Percentiles rank a stretch among this genome's conserved stretches.
These are phyloP conservation scores for Ramaria sp. DNA, from an alignment of 768 basidiomycete species.

Conservation along the genomic window DNA sequence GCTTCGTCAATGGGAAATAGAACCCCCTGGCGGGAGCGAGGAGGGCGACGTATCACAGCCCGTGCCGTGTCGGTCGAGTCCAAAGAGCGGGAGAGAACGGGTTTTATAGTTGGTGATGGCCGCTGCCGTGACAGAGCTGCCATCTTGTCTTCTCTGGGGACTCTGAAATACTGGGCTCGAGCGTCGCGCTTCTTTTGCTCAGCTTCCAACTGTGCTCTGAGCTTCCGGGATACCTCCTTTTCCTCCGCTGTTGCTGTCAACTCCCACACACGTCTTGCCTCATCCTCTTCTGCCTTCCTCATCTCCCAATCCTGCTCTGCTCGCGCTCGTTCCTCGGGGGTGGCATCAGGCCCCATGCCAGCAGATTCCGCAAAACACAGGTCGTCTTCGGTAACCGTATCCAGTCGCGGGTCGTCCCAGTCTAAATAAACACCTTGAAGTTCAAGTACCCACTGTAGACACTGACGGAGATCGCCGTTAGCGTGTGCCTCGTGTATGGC, in stretches of 20 bases:
- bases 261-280: neutral
- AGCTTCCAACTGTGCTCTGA: neutral
- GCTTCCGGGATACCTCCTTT: neutral
- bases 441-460: slow-evolving; percentile 1
- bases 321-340: neutral
- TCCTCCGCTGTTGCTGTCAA: neutral
- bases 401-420: neutral
- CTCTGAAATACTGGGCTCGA: neutral
- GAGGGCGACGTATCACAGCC: neutral
- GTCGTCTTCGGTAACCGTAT: neutral
- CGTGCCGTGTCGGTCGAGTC: neutral
- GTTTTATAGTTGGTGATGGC: neutral
- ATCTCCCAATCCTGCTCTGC: neutral
- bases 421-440: neutral
- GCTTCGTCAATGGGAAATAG: slow-evolving; percentile 4
- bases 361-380: neutral
- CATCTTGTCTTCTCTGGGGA: neutral
- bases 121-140: neutral
- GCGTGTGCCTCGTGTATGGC: neutral
- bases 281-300: neutral
- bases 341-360: slow-evolving; percentile 2
- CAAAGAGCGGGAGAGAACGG: neutral
- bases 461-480: neutral
- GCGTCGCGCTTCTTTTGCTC: neutral
- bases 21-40: neutral